These are phyloP conservation scores for Trichoderma asperelloides DNA, from an alignment of 495 filamentous ascomycete species.

Conservation along the genomic window DNA sequence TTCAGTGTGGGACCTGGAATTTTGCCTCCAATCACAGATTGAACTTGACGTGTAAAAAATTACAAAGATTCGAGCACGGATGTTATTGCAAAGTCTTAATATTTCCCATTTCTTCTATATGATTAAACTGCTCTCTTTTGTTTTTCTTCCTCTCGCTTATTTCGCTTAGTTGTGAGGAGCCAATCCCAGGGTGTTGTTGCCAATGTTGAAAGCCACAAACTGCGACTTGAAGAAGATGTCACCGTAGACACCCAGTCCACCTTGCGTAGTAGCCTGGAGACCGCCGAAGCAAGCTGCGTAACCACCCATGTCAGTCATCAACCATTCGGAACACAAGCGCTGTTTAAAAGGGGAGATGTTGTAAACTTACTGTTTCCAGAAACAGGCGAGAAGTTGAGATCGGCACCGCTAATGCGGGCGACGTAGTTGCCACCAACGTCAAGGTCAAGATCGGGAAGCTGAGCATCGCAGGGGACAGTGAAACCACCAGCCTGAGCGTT, in stretches of 20 bases:
- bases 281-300: constrained; percentile 46
- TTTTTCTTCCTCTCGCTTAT: neutral
- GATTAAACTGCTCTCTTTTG: neutral
- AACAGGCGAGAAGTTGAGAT: constrained; percentile 25
- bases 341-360: neutral
- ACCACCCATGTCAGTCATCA: neutral
- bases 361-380: constrained; percentile 1
- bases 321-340: neutral
- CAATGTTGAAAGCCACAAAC: constrained; percentile 55
- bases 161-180: constrained; percentile 21
- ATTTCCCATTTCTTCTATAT: neutral
- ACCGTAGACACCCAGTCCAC: constrained; percentile 56
- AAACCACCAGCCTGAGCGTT: constrained; percentile 43
- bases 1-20: too few species aligned
- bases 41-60: too few species aligned
- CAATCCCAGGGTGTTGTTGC: constrained; percentile 45
- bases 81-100: neutral
- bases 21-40: neutral
- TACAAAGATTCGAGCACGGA: too few species aligned
- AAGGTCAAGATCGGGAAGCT: constrained; percentile 37
- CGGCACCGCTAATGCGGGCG: constrained; percentile 47
- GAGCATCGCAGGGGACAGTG: constrained; percentile 27
- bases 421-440: constrained; percentile 38
- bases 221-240: constrained; percentile 68
- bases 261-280: constrained; percentile 41